Evolutionary conservation across 805 yeast species (phyloP).

Genomic region (Candida sonorensis): DNA sequence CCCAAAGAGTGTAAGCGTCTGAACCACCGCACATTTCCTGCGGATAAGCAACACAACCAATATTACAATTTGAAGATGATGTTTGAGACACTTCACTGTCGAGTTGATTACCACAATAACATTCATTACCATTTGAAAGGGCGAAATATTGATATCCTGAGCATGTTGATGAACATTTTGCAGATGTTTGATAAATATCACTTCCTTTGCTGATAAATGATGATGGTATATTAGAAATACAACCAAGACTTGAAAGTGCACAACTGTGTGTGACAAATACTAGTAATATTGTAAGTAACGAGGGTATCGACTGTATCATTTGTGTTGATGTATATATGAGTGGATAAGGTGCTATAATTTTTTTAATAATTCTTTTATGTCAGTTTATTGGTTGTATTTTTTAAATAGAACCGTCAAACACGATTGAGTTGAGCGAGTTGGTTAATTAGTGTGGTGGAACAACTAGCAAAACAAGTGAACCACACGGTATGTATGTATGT

Average conservation of each 20-base stretch:
- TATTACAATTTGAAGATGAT: conserved; percentile 32
- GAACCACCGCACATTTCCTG: conserved; percentile 53
- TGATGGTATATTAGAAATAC: conserved; percentile 30
- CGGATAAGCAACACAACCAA: conserved; percentile 56
- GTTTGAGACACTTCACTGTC: conserved; percentile 28
- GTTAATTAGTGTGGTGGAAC: no score
- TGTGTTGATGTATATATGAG: not conserved
- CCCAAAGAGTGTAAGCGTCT: conserved; percentile 39
- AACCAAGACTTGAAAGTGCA: conserved; percentile 25
- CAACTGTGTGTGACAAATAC: conserved; percentile 2
- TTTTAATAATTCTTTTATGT: no score
- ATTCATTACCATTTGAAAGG: conserved; percentile 42
- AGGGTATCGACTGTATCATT: no score
- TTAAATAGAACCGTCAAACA: no score
- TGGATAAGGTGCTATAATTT: no score
- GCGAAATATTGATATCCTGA: conserved; percentile 44
- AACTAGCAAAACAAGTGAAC: no score
- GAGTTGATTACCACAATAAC: conserved; percentile 65
- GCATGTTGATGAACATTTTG: conserved; percentile 40
- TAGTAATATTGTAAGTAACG: conserved; percentile 4
- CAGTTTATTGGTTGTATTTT: no score
- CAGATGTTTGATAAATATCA: conserved; percentile 52
- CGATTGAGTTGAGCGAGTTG: no score
- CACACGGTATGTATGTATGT: no score
- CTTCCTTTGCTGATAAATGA: conserved; percentile 37